Base-by-base conservation (phyloP, 2,329 filamentous ascomycete species). In the Claviceps quebecensis region DNA sequence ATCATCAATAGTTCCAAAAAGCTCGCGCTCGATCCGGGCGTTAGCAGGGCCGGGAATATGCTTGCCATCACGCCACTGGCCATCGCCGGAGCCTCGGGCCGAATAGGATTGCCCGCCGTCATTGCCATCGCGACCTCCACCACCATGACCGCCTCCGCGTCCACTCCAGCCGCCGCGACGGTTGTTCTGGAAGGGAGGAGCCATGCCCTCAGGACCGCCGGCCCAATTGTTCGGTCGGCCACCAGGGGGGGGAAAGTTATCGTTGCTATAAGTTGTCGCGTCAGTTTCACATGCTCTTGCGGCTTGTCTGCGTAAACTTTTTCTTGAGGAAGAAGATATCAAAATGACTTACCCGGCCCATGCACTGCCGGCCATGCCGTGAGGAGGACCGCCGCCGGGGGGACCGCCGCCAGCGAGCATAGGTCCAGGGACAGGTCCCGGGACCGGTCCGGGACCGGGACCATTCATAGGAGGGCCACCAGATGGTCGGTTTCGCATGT, bases 31-130 rank as follows among this genome's bases (percentile, higher is more conserved):
- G 46, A 95, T 59, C 61, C 91, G 89, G 57, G 84, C 78, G 74
- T 97, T 97, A 61, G 84, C 69, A 56, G 90, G 88, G 53, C 93
- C 93, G 54, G 91, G 80, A 61, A 96, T 75, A 74, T 98, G 93
- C 78, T 97, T 95, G 70, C 93, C 93, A 59, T 97, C 91, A 64
- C 84, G 83, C 93, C 93, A 98, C 74, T 88, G 83, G 63, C 93
- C 93, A 65, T 97, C 93, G 63, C 93, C 93, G 66, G 89, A 94
- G 62, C 90, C 89, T 63, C 86, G 83, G 62, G 82, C 76, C 63
- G 76, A 61, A 59, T 75, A 72, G 56, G 72, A 72, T 54, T 72
- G 70, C 55, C 74, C 71, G 54, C 76, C 75, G 55, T 73, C 74
- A 64, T 54, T 67, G 55, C 73, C 74, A 64, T 55, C 67, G 49